Evolutionary conservation across 345 rosid species (phyloP), one percentile per base, ranked within the genome.

Genomic region (Populus tremula): DNA sequence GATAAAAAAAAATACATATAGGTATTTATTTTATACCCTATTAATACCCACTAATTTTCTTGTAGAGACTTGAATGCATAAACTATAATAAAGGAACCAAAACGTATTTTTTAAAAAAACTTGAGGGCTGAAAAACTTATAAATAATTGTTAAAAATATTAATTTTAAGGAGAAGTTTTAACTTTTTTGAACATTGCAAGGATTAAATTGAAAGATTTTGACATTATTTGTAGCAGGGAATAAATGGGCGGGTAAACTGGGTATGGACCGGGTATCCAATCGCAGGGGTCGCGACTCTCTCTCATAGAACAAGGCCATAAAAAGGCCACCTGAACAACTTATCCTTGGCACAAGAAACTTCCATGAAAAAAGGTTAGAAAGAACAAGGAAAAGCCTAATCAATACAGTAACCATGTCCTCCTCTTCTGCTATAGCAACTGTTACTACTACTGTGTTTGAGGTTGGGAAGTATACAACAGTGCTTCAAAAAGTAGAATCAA

Each of bases 401-500:
- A 5, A 5, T 2, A 8, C 39, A 13, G 36, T 1, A 6, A 23
- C 72, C 33, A 82, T 84, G 81, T 73, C 82, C 56, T 64, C 74
- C 25, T 69, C 81, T 66, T 18, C 68, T 2, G 41, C 73, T 8
- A 14, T 39, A 25, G 23, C 69, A 71, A 56, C 83, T 81, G 56
- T 83, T 50, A 29, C 79, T 72, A 80, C 79, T 6, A 54, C 8
- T 67, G 87, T 86, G 59, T 91, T 88, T 67, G 85, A 79, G 59
- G 63, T 36, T 10, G 96, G 93, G 63, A 88, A 71, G 33, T 79
- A 83, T 87, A 67, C 80, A 76, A 78, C 91, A 27, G 54, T 63
- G 80, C 82, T 88, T 76, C 76, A 65, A 45, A 83, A 74, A n/a
- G 53, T 90, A 10, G 87, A 85, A 77, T 64, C 80, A 61, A 70